A percentile compares a stretch with the other conserved stretches of the same genome.
phyloP scores from a whole-genome alignment of 192 early-diverging fungal species.

The Thamnidium elegans region DNA sequence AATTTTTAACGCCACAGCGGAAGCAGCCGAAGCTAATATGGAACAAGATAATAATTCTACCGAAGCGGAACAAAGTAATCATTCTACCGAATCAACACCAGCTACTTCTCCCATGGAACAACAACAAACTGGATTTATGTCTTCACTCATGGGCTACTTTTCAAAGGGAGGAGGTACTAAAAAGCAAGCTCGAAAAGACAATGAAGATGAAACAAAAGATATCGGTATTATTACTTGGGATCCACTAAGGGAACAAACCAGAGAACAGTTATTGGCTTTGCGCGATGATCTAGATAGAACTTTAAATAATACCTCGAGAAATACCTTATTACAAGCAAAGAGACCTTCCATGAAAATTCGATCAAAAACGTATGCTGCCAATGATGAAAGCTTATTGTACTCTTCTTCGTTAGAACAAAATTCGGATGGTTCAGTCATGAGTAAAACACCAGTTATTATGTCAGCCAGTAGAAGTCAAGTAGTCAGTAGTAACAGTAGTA shows the following conservation, averaged over 20 bases:
- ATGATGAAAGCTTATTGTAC: too few relatives aligned
- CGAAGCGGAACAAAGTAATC: too few relatives aligned
- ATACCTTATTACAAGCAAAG: not conserved
- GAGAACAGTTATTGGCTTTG: conserved; percentile 19
- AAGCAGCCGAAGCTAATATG: not conserved
- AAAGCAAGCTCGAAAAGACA: not conserved
- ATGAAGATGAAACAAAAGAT: not conserved
- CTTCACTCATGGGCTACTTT: conserved; percentile 10
- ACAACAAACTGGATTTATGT: not conserved
- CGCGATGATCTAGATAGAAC: conserved; percentile 16
- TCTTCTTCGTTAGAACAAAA: too few relatives aligned
- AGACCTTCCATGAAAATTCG: not conserved
- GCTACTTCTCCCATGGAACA: too few relatives aligned
- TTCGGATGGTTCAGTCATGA: too few relatives aligned
- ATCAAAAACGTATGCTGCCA: not conserved
- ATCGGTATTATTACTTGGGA: conserved; percentile 18
- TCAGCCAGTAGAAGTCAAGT: not conserved
- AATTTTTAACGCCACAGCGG: not conserved
- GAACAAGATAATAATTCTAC: too few relatives aligned
- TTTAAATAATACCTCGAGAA: not conserved
- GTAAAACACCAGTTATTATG: not conserved
- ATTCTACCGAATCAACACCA: too few relatives aligned
- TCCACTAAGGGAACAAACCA: conserved; percentile 15
- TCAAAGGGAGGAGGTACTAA: not conserved
- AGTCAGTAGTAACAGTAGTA: not conserved